These are phyloP conservation scores for Calonectria henricotiae DNA, from an alignment of 2,329 filamentous ascomycete genomes.

Conservation along the genomic window DNA sequence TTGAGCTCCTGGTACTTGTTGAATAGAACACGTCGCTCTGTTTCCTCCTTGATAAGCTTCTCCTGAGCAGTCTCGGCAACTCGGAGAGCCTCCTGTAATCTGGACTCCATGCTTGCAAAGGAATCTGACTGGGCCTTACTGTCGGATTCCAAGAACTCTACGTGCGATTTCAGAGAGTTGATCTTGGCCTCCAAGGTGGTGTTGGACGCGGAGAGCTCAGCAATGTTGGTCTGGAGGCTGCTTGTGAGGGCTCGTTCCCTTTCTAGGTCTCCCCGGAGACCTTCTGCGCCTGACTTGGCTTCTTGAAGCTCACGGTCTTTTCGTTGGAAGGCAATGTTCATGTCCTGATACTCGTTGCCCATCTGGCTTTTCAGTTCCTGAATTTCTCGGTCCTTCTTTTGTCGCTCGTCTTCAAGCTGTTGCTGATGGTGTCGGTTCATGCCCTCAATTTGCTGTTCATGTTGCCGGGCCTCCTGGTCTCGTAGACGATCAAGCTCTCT, in stretches of 20 bases:
- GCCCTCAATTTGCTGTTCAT: constrained; percentile 79
- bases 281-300: constrained; percentile 63
- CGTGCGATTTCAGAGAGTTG: constrained; percentile 83
- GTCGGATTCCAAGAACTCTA: constrained; percentile 91
- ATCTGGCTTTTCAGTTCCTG: constrained; percentile 74
- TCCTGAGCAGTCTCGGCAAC: constrained; percentile 80
- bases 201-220: constrained; percentile 74
- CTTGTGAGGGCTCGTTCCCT: constrained; percentile 77
- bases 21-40: constrained; percentile 90
- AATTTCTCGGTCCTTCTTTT: constrained; percentile 73
- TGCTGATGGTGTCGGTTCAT: constrained; percentile 75
- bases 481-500: constrained; percentile 64
- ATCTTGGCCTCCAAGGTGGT: constrained; percentile 82
- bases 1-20: constrained; percentile 99
- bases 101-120: constrained; percentile 85
- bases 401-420: constrained; percentile 78
- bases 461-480: constrained; percentile 69
- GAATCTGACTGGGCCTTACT: constrained; percentile 90
- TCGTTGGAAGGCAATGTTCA: constrained; percentile 65
- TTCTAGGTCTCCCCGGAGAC: constrained; percentile 68
- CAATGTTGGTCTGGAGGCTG: constrained; percentile 67
- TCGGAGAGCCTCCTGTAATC: constrained; percentile 83
- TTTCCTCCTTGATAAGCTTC: constrained; percentile 93
- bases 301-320: constrained; percentile 72
- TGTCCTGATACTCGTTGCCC: constrained; percentile 68